Conservation (phyloP, 2,329 filamentous ascomycete species). For the Pseudogymnoascus sp. region DNA sequence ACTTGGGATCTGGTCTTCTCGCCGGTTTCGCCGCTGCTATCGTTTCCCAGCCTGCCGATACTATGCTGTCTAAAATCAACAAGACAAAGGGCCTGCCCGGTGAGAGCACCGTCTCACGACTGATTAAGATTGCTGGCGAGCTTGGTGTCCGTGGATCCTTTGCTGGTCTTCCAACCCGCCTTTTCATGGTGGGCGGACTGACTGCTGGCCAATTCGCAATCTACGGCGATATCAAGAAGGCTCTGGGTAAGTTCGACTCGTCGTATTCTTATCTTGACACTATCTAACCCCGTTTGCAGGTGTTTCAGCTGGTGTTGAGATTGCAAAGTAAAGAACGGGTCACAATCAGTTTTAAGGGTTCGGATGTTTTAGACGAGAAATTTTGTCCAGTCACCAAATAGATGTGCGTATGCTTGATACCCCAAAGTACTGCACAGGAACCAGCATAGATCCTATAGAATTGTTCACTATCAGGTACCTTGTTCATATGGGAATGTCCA, state of each 20-base stretch:
- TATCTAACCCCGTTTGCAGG: not conserved
- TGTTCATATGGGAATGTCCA: too few species aligned
- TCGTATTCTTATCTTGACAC: not conserved
- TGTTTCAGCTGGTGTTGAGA: not conserved
- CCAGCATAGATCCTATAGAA: not conserved
- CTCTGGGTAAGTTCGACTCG: not conserved
- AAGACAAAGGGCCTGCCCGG: conserved; percentile 82
- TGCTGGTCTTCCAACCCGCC: conserved; percentile 71
- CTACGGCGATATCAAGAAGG: conserved; percentile 58
- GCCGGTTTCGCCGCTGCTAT: conserved; percentile 80
- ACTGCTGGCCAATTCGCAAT: conserved; percentile 82
- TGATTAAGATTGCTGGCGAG: conserved; percentile 84
- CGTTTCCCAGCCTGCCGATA: conserved; percentile 84
- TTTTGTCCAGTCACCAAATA: not conserved
- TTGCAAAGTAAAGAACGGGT: not conserved
- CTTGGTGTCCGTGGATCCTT: conserved; percentile 73
- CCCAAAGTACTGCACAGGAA: not conserved
- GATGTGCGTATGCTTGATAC: not conserved
- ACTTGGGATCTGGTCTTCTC: conserved; percentile 69
- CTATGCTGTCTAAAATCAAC: conserved; percentile 94
- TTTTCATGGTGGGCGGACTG: conserved; percentile 59
- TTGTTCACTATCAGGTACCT: not conserved
- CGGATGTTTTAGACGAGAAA: not conserved
- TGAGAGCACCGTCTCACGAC: conserved; percentile 70
- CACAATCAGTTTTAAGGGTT: not conserved